Percentiles rank a stretch among this genome's conserved stretches.
Conservation (phyloP, 2,329 filamentous ascomycete species). For the Chalara sp. region DNA sequence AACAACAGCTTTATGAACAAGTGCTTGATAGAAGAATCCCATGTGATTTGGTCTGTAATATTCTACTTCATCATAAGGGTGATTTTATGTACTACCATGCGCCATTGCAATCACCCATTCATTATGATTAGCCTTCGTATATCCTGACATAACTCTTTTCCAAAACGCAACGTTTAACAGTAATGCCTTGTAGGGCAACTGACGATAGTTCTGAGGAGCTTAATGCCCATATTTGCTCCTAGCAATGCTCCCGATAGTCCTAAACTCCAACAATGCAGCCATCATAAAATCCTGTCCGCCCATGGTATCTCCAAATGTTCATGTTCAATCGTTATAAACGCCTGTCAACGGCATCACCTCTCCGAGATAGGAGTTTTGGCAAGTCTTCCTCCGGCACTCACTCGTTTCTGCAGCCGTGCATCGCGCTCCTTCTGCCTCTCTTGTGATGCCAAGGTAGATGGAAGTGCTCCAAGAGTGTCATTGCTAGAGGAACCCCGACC, state of each 20-base stretch:
- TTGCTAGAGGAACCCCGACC: slow-evolving; percentile 34
- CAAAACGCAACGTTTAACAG: no score
- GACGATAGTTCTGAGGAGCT: neutral
- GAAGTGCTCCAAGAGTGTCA: slow-evolving; percentile 58
- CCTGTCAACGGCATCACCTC: slow-evolving; percentile 7
- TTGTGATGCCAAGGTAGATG: slow-evolving; percentile 36
- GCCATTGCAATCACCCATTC: no score
- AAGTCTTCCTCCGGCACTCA: slow-evolving; percentile 70
- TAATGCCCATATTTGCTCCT: slow-evolving; percentile 2
- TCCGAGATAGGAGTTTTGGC: slow-evolving; percentile 34
- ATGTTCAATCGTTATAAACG: slow-evolving; percentile 19
- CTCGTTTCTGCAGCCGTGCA: slow-evolving; percentile 66
- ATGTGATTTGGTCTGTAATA: no score
- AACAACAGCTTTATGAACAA: no score
- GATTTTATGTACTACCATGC: no score
- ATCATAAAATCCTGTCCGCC: slow-evolving; percentile 9
- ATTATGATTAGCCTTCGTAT: no score
- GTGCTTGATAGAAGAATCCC: no score
- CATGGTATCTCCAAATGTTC: slow-evolving; percentile 27
- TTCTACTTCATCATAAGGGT: no score
- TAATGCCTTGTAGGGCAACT: no score
- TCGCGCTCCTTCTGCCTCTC: slow-evolving; percentile 60
- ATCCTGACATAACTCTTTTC: no score
- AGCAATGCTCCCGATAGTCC: slow-evolving; percentile 12
- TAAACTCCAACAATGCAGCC: slow-evolving; percentile 24